phyloP scores from a whole-genome alignment of 2,329 filamentous ascomycete species.

The Penicillium glabrum region DNA sequence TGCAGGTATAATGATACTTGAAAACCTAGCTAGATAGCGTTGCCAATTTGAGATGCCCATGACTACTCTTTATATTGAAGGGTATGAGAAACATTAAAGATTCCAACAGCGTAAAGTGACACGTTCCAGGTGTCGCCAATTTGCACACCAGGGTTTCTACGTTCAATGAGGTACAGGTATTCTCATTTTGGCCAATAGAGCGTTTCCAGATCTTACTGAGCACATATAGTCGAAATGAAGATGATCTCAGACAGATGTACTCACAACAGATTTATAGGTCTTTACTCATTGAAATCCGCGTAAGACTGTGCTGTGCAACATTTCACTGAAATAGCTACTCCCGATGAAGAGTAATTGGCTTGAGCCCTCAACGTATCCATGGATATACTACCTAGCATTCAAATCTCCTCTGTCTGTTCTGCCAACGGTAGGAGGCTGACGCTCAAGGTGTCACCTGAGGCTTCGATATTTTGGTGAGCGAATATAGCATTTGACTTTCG shows the following conservation, averaged over 20 bases:
- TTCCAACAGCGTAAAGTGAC: neutral
- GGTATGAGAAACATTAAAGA: neutral
- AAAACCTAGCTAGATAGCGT: neutral
- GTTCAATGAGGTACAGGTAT: neutral
- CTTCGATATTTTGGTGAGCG: neutral
- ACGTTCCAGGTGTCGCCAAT: neutral
- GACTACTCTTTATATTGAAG: neutral
- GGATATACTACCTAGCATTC: neutral
- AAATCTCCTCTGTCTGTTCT: neutral
- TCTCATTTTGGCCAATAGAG: neutral
- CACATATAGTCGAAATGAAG: neutral
- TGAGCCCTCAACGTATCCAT: neutral
- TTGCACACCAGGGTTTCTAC: neutral
- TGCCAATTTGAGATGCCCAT: neutral
- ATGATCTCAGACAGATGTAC: neutral
- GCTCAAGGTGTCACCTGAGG: neutral
- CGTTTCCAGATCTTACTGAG: neutral
- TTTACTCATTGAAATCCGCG: too few species aligned
- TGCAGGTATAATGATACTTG: neutral
- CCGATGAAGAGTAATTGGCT: neutral
- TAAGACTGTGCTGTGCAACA: neutral
- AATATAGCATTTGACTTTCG: neutral
- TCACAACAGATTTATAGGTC: neutral
- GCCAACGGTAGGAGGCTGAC: neutral
- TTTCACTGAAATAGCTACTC: neutral